phyloP scores from a whole-genome alignment of 805 yeast species.

The Candida sanyiensis region DNA sequence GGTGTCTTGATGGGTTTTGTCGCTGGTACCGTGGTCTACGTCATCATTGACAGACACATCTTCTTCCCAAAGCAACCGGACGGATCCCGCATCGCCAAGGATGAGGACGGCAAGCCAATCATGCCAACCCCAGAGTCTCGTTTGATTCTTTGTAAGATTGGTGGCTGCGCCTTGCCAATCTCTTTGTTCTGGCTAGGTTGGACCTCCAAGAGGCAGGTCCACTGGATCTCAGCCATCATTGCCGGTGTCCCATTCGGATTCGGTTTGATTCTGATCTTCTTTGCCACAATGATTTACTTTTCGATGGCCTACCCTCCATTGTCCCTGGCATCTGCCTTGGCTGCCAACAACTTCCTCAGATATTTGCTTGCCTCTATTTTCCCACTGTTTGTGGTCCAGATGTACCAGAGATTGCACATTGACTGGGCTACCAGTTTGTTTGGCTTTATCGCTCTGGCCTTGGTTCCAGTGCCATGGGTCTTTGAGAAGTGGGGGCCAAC shows the following conservation, averaged over 20 bases:
- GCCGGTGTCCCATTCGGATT: conserved; percentile 79
- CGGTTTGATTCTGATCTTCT: conserved; percentile 66
- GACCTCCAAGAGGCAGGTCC: conserved; percentile 56
- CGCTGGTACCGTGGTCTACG: conserved; percentile 46
- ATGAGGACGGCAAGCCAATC: conserved; percentile 42
- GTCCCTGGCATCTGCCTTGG: conserved; percentile 79
- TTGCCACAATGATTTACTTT: conserved; percentile 63
- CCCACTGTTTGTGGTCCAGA: conserved; percentile 82
- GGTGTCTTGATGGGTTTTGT: conserved; percentile 68
- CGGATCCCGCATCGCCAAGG: conserved; percentile 53
- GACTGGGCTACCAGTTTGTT: conserved; percentile 77
- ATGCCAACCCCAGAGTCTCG: conserved; percentile 57
- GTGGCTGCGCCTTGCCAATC: conserved; percentile 60
- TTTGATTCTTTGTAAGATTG: conserved; percentile 56
- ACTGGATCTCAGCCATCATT: conserved; percentile 72
- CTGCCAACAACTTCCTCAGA: conserved; percentile 80
- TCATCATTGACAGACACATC: conserved; percentile 41
- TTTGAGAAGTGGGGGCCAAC: conserved; percentile 53
- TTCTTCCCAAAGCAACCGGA: conserved; percentile 55
- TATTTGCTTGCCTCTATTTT: conserved; percentile 71
- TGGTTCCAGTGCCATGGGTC: conserved; percentile 73
- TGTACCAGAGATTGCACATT: conserved; percentile 64
- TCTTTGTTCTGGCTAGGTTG: conserved; percentile 79
- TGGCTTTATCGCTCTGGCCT: conserved; percentile 56
- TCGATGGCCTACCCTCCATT: conserved; percentile 68